Evolutionary conservation across 2,329 filamentous ascomycete genomes (phyloP).

Genomic region (Gaeumannomyces sp.): DNA sequence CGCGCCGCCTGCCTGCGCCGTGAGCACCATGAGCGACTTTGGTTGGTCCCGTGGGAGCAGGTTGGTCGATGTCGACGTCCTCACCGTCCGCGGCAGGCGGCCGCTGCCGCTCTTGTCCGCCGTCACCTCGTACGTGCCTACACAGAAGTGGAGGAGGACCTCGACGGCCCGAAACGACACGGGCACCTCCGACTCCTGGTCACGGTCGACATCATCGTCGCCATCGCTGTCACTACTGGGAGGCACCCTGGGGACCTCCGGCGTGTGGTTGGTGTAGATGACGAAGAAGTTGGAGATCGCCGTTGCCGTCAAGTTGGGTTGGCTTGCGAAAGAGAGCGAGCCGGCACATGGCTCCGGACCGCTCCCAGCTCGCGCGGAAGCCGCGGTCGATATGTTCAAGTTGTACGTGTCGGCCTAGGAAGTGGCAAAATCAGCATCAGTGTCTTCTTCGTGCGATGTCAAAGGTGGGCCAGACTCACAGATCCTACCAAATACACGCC

Average conservation of each 20-base stretch:
- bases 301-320: slow-evolving; percentile 14
- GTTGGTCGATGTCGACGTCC: slow-evolving; percentile 13
- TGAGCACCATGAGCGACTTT: not conserved
- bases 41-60: not conserved
- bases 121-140: slow-evolving; percentile 19
- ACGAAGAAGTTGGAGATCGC: slow-evolving; percentile 23
- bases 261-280: slow-evolving; percentile 20
- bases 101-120: not conserved
- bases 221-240: not conserved
- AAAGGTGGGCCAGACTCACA: slow-evolving; percentile 3
- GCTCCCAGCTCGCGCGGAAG: not conserved
- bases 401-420: slow-evolving; percentile 13
- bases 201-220: not conserved
- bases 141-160: slow-evolving; percentile 24
- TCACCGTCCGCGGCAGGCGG: slow-evolving; percentile 14
- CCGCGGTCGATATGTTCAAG: slow-evolving; percentile 18
- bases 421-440: not conserved
- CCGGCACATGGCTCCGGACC: slow-evolving; percentile 15
- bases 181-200: not conserved
- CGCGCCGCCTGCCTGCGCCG: not conserved
- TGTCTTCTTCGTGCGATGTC: not conserved
- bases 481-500: slow-evolving; percentile 17
- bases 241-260: not conserved
- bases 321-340: slow-evolving; percentile 18
- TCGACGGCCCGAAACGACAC: slow-evolving; percentile 21